phyloP scores from a whole-genome alignment of 352 stramenopile species.

The Elongisporangium anandrum region DNA sequence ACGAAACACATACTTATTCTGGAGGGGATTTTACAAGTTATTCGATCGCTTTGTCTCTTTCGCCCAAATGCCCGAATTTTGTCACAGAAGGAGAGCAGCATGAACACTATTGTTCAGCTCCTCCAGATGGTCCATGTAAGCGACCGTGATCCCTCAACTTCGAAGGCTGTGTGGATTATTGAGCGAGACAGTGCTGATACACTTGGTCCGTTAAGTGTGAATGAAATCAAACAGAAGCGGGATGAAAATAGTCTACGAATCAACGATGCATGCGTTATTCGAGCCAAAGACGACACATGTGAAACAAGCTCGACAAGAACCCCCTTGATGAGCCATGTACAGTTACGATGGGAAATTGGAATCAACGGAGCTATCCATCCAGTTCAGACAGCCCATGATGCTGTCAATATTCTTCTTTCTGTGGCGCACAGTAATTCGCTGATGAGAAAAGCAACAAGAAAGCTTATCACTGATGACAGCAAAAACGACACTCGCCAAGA shows the following conservation, averaged over 20 bases:
- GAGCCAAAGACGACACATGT: conserved; percentile 29
- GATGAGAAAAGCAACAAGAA: conserved; percentile 8
- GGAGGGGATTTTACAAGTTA: conserved; percentile 41
- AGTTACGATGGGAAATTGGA: conserved; percentile 76
- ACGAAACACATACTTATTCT: conserved; percentile 61
- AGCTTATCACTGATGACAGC: not conserved
- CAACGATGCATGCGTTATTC: conserved; percentile 22
- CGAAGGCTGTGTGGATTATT: conserved; percentile 48
- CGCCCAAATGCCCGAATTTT: conserved; percentile 54
- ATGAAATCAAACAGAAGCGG: conserved; percentile 43
- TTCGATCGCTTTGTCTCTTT: conserved; percentile 51
- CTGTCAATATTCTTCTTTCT: conserved; percentile 52
- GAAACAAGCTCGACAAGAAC: conserved; percentile 17
- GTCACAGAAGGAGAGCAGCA: conserved; percentile 19
- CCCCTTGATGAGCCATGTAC: conserved; percentile 57
- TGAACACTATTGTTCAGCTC: conserved; percentile 54
- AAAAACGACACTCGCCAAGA: conserved; percentile 7
- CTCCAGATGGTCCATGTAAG: conserved; percentile 60
- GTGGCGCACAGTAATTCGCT: conserved; percentile 65
- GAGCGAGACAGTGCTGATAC: conserved; percentile 23
- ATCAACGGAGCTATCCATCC: conserved; percentile 42
- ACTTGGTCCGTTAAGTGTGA: conserved; percentile 32
- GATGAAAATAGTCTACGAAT: conserved; percentile 21
- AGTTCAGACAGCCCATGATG: conserved; percentile 66
- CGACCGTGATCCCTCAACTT: conserved; percentile 16